Conservation (phyloP, 495 filamentous ascomycete species). For the Penicilliopsis zonata region DNA sequence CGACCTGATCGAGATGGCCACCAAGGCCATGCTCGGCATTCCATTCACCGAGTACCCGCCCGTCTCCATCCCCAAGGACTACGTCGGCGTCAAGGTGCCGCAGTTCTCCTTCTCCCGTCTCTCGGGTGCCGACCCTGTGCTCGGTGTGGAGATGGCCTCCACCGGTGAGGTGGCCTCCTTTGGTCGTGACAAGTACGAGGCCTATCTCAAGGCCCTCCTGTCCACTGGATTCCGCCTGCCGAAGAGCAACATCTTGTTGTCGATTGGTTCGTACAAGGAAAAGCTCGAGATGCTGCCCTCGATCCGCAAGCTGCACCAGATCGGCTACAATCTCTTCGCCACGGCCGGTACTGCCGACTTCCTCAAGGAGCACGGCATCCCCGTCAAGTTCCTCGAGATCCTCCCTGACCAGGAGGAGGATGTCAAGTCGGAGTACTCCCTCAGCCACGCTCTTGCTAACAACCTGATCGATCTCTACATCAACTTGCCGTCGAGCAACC, state of each 20-base stretch:
- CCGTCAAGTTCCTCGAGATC: constrained; percentile 83
- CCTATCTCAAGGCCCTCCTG: constrained; percentile 89
- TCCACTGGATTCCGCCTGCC: constrained; percentile 96
- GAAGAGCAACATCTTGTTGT: constrained; percentile 86
- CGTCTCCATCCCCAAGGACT: constrained; percentile 59
- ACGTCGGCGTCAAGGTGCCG: constrained; percentile 94
- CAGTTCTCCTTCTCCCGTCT: constrained; percentile 98
- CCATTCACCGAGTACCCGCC: constrained; percentile 75
- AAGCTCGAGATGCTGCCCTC: constrained; percentile 96
- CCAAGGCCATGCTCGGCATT: constrained; percentile 86
- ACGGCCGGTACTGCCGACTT: constrained; percentile 95
- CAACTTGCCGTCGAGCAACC: constrained; percentile 96
- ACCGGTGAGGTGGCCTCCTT: constrained; percentile 98
- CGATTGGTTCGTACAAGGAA: constrained; percentile 94
- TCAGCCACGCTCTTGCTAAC: constrained; percentile 90
- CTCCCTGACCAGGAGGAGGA: constrained; percentile 57
- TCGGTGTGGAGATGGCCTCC: constrained; percentile 98
- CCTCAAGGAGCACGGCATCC: constrained; percentile 79
- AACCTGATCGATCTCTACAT: constrained; percentile 98
- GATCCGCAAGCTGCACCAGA: constrained; percentile 70
- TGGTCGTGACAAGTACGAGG: constrained; percentile 90
- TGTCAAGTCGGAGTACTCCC: constrained; percentile 90
- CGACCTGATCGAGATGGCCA: constrained; percentile 96
- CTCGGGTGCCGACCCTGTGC: constrained; percentile 88
- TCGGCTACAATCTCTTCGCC: constrained; percentile 90